These are phyloP conservation scores for Amborella trichopoda DNA, from an alignment of 164 flowering plant species.

Conservation along the genomic window DNA sequence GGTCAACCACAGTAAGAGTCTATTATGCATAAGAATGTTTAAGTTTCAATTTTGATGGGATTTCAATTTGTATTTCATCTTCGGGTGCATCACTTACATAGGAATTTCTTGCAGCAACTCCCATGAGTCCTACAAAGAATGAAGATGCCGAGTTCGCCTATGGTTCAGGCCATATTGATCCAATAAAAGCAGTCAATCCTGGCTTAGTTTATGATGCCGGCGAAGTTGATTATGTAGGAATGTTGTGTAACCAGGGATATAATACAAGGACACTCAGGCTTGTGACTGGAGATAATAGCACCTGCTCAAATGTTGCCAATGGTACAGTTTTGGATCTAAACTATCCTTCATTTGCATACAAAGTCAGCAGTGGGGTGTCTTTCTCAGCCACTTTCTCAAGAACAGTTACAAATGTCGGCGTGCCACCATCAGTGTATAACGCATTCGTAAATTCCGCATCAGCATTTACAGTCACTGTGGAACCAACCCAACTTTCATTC, in stretches of 20 bases:
- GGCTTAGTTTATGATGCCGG: slow-evolving; percentile 49
- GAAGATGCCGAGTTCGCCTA: slow-evolving; percentile 18
- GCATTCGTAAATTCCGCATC: slow-evolving; percentile 29
- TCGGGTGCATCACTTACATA: too few relatives aligned
- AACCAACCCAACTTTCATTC: slow-evolving; percentile 29
- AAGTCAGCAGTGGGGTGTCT: slow-evolving; percentile 5
- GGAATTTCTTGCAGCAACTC: slow-evolving; percentile 30
- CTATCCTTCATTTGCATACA: slow-evolving; percentile 59
- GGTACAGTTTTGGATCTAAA: slow-evolving; percentile 51
- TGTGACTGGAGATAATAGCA: slow-evolving; percentile 19
- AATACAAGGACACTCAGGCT: slow-evolving; percentile 21
- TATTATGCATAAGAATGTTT: too few relatives aligned
- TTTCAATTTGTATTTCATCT: too few relatives aligned
- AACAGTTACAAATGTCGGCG: slow-evolving; percentile 46
- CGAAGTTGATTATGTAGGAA: slow-evolving; percentile 25
- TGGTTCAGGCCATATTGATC: slow-evolving; percentile 55
- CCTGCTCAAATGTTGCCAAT: slow-evolving; percentile 20
- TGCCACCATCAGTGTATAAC: slow-evolving; percentile 22
- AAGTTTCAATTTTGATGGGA: too few relatives aligned
- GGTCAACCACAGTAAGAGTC: too few relatives aligned
- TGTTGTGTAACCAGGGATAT: slow-evolving; percentile 59
- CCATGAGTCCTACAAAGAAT: slow-evolving; percentile 17
- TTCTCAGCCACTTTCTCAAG: slow-evolving; percentile 34
- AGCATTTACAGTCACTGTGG: slow-evolving; percentile 27
- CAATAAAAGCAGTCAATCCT: slow-evolving; percentile 36